Base-by-base conservation (phyloP, 495 filamentous ascomycete genomes). In the Hypoxylon lienhwacheense region DNA sequence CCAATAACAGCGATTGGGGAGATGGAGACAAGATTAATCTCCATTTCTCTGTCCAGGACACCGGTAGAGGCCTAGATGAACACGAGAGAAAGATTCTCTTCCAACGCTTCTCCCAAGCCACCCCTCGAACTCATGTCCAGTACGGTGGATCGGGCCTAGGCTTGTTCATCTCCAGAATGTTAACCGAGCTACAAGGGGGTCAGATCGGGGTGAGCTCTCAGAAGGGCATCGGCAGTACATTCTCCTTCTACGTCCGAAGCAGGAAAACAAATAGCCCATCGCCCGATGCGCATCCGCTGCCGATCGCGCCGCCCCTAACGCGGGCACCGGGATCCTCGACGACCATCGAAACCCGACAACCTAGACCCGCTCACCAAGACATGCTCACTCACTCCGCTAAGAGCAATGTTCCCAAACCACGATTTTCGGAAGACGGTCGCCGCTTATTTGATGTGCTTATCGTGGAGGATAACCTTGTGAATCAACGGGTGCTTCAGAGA, bases 131-230 rank as follows among this genome's bases (percentile, higher is more conserved):
- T 0, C 87, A 92, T 48, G 81, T 88, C 0, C 81, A 86, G 28
- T 95, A 93, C 53, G 90, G 89, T 14, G 90, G 90, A 2, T 90
- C 84, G 4, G 90, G 90, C 0, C 77, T 95, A 2, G 90, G 90
- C 0, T 74, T 95, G 3, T 95, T 91, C 70, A 91, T 95, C 46
- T 89, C 84, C 21, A 75, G 87, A 28, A 82, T 85, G 45, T 72
- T 95, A 5, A 88, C 86, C 14, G 88, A 92, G 58, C 65, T 93
- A 8, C 88, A 91, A 71, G 89, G 89, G 15, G 90, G 90, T 4
- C 86, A 90, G 51, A 91, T 95, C 47, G 89, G 88, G 1, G 88
- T 93, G 1, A 76, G 81, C 12, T 89, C 87, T 2, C 77, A 83
- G 57, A 74, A 84, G 43, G 87, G 85, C 5, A 67, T 83, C 31